These are phyloP conservation scores for Parietaria judaica DNA, from an alignment of 306 rosid species.

Conservation along the genomic window DNA sequence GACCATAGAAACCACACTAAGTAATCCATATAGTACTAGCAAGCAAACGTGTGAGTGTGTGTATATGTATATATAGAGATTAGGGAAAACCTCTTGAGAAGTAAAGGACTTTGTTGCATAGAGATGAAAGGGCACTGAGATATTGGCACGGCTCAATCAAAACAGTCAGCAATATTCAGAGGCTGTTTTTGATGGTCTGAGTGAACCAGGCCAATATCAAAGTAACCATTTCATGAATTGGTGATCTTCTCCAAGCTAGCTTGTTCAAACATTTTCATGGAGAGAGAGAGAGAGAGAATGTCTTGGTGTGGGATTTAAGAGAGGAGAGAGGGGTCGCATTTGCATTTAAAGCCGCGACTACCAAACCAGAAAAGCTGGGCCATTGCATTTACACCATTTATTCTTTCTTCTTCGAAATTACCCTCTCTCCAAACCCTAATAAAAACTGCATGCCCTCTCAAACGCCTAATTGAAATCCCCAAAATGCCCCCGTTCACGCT, in stretches of 20 bases:
- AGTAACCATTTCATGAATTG: constrained; percentile 36
- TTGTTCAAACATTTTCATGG: neutral
- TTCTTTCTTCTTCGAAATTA: constrained; percentile 17
- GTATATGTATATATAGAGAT: too few relatives aligned
- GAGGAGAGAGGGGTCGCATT: constrained; percentile 15
- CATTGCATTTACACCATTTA: constrained; percentile 43
- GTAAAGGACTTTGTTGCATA: neutral
- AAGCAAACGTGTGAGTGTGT: too few relatives aligned
- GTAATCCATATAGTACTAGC: too few relatives aligned
- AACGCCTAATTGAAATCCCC: neutral
- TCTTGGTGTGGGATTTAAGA: constrained; percentile 29
- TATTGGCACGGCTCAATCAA: constrained; percentile 90
- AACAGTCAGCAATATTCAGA: neutral
- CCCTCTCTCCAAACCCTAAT: neutral
- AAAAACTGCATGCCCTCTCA: neutral
- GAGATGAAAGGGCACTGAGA: constrained; percentile 46
- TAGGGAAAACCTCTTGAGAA: too few relatives aligned
- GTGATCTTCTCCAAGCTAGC: neutral
- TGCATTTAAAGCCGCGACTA: constrained; percentile 58
- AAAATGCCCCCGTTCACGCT: too few relatives aligned
- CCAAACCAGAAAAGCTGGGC: constrained; percentile 46
- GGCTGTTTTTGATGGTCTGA: constrained; percentile 24
- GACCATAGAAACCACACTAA: too few relatives aligned
- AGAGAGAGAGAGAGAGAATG: constrained; percentile 26
- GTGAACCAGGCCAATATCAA: constrained; percentile 78